Conservation (phyloP, 1,284 basidiomycete species). For the Thelephora terrestris region DNA sequence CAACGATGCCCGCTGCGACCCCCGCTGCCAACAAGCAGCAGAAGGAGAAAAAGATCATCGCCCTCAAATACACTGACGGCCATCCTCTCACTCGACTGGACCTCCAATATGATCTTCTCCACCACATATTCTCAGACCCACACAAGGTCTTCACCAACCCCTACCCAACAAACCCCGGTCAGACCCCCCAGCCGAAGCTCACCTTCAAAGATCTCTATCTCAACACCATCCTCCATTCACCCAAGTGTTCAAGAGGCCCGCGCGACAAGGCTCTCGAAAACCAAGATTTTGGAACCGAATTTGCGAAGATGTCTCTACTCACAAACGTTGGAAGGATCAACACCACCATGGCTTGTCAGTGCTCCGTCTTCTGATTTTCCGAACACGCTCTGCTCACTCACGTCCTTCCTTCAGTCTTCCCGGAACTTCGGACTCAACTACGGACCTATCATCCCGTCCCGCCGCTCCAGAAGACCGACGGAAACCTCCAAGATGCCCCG, state of each 20-base stretch:
- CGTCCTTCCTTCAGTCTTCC: slow-evolving; percentile 31
- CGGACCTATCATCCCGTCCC: slow-evolving; percentile 67
- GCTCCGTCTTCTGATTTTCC: slow-evolving; percentile 1
- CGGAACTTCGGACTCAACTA: slow-evolving; percentile 61
- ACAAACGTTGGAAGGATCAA: slow-evolving; percentile 92
- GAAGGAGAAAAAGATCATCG: slow-evolving; percentile 57
- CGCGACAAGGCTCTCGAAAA: slow-evolving; percentile 78
- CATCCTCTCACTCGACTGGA: slow-evolving; percentile 72
- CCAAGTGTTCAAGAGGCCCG: slow-evolving; percentile 79
- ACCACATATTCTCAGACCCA: slow-evolving; percentile 66
- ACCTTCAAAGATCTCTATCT: slow-evolving; percentile 82
- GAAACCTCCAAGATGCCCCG: slow-evolving; percentile 62
- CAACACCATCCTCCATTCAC: slow-evolving; percentile 67
- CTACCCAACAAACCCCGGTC: slow-evolving; percentile 26
- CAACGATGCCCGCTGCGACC: too few species aligned
- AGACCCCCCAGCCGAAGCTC: slow-evolving; percentile 42
- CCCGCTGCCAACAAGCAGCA: too few species aligned
- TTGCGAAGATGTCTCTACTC: slow-evolving; percentile 77
- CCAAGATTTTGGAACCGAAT: slow-evolving; percentile 71
- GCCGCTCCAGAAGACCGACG: slow-evolving; percentile 51
- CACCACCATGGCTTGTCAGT: slow-evolving; percentile 86
- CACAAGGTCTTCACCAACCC: slow-evolving; percentile 65
- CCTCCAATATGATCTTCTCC: slow-evolving; percentile 78
- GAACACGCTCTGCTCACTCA: slow-evolving; percentile 8
- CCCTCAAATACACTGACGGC: slow-evolving; percentile 70